Evolutionary conservation across 495 filamentous ascomycete species (phyloP).

Genomic region (Neohortaea acidophila): DNA sequence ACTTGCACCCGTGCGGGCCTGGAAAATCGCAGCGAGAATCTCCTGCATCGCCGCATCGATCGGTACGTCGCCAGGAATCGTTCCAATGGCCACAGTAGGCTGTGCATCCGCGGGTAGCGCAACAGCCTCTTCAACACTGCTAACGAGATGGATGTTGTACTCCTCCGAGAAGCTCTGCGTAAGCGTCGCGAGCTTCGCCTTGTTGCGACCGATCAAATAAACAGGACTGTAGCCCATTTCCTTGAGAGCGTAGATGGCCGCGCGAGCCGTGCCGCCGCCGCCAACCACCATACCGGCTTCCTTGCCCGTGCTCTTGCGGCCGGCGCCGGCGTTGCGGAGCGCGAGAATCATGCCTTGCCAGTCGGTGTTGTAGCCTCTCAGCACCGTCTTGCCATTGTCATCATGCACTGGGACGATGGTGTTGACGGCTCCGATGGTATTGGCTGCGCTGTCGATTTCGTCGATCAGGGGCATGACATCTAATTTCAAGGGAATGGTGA

Average conservation of each 20-base stretch:
- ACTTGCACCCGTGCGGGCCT: conserved; percentile 15
- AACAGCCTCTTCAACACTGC: conserved; percentile 34
- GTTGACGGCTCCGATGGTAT: conserved; percentile 84
- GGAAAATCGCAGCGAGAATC: conserved; percentile 48
- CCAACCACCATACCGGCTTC: conserved; percentile 60
- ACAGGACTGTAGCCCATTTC: conserved; percentile 70
- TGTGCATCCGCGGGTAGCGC: conserved; percentile 33
- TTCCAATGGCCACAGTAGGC: conserved; percentile 68
- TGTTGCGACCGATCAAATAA: conserved; percentile 70
- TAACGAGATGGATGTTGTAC: conserved; percentile 57
- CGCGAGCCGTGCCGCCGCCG: conserved; percentile 79
- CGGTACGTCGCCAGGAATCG: conserved; percentile 76
- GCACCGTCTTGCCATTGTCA: conserved; percentile 26
- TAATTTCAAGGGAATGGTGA: conserved; percentile 90
- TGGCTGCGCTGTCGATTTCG: conserved; percentile 59
- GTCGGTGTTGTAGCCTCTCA: conserved; percentile 79
- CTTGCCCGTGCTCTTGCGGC: conserved; percentile 20
- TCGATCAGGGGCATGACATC: conserved; percentile 75
- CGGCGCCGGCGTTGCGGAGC: conserved; percentile 56
- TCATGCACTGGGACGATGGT: conserved; percentile 54
- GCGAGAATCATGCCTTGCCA: conserved; percentile 83
- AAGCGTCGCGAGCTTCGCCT: conserved; percentile 49
- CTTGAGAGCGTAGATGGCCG: conserved; percentile 78
- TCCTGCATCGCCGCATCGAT: conserved; percentile 59
- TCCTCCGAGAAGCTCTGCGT: conserved; percentile 55